Percentiles rank a stretch among this genome's conserved stretches.
These are phyloP conservation scores for Euphrasia arctica DNA, from an alignment of 305 asterid species.

Conservation along the genomic window DNA sequence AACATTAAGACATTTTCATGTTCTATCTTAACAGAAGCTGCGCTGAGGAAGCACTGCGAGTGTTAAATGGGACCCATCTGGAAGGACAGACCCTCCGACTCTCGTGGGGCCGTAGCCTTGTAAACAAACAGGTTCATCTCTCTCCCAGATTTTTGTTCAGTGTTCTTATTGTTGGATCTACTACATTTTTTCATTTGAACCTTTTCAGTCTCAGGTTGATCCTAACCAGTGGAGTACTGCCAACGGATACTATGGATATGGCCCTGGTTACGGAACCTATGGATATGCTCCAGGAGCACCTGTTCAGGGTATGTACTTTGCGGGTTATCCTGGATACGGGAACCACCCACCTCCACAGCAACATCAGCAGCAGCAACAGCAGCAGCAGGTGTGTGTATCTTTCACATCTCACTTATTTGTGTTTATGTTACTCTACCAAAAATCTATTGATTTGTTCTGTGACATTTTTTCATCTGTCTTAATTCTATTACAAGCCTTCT, in stretches of 20 bases:
- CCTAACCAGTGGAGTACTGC: slow-evolving; percentile 45
- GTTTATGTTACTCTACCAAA: no score
- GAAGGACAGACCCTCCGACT: slow-evolving; percentile 88
- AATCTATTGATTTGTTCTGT: no score
- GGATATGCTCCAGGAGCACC: slow-evolving; percentile 43
- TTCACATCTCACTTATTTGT: no score
- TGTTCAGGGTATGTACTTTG: slow-evolving; percentile 50
- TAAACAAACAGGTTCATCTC: slow-evolving; percentile 49
- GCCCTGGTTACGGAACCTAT: slow-evolving; percentile 44
- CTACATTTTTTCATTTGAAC: background rate
- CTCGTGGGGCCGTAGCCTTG: slow-evolving; percentile 95
- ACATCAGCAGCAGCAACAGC: slow-evolving; percentile 26
- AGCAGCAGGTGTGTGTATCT: no score
- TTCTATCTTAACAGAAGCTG: slow-evolving; percentile 52
- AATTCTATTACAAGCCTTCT: no score
- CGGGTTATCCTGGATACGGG: slow-evolving; percentile 58
- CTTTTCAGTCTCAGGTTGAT: slow-evolving; percentile 40
- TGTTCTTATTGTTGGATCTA: no score
- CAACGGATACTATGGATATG: slow-evolving; percentile 46
- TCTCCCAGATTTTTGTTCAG: slow-evolving; percentile 4
- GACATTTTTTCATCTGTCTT: no score
- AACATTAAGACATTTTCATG: slow-evolving; percentile 5
- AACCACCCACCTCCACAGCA: slow-evolving; percentile 42
- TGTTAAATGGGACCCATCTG: slow-evolving; percentile 68
- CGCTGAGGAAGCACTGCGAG: slow-evolving; percentile 83